Evolutionary conservation across 1,139 yeast species (phyloP).

Genomic region (Yamadazyma spencermartinsiae): DNA sequence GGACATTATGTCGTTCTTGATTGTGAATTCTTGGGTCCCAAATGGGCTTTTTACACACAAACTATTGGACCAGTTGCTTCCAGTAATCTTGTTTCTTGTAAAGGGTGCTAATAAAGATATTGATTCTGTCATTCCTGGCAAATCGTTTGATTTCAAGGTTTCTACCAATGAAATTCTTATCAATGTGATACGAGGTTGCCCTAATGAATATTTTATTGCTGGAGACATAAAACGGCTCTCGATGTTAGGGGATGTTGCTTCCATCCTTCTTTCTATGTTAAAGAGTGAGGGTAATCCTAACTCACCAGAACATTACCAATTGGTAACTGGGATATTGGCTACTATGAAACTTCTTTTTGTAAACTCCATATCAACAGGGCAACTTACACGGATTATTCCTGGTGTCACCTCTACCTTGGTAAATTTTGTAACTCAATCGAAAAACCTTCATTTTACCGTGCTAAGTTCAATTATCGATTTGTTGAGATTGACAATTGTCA

Average conservation of each 20-base stretch:
- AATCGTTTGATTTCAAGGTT: conserved; percentile 20
- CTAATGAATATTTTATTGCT: conserved; percentile 6
- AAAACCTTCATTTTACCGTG: conserved; percentile 26
- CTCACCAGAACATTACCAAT: conserved; percentile 21
- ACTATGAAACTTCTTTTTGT: conserved; percentile 18
- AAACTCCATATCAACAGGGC: conserved; percentile 25
- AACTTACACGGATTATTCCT: conserved; percentile 40
- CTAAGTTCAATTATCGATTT: conserved; percentile 24
- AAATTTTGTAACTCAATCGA: conserved; percentile 25
- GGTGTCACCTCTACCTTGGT: conserved; percentile 38
- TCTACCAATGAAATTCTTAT: conserved; percentile 16
- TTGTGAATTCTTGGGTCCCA: conserved; percentile 33
- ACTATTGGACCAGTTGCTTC: conserved; percentile 38
- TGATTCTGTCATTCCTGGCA: conserved; percentile 6
- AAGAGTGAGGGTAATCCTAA: conserved; percentile 2
- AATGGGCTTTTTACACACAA: conserved; percentile 18
- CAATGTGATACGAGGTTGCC: conserved; percentile 4
- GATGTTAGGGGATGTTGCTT: conserved; percentile 15
- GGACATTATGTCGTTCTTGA: conserved; percentile 29
- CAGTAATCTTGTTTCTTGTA: conserved; percentile 31
- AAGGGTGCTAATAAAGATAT: conserved; percentile 15
- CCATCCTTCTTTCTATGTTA: conserved; percentile 11
- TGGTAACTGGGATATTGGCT: conserved; percentile 14
- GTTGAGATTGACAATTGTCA: conserved; percentile 22
- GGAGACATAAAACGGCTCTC: conserved; percentile 12